phyloP scores from a whole-genome alignment of 495 filamentous ascomycete species.

The Chaetomidium leptoderma region DNA sequence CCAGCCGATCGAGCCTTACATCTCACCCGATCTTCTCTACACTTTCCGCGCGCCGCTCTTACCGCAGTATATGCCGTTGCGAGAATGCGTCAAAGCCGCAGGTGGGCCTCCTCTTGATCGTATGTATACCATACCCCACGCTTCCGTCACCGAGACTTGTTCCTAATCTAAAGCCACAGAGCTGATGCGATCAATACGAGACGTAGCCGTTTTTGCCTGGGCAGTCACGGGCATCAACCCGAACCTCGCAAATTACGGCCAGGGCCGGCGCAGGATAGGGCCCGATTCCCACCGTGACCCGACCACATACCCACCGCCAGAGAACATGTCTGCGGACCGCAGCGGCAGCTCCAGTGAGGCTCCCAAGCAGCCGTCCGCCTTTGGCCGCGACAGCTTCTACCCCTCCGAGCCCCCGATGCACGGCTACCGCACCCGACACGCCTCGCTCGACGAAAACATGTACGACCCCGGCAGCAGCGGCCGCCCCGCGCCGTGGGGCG shows the following conservation, averaged over 20 bases:
- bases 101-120: conserved; percentile 51
- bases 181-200: conserved; percentile 76
- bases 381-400: neutral
- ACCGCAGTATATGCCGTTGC: conserved; percentile 43
- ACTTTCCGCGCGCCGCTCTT: conserved; percentile 41
- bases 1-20: conserved; percentile 50
- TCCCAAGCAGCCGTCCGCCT: neutral
- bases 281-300: conserved; percentile 24
- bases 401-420: neutral
- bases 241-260: conserved; percentile 59
- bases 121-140: conserved; percentile 11
- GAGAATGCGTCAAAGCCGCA: conserved; percentile 41
- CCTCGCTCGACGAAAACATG: conserved; percentile 19
- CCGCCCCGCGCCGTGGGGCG: neutral
- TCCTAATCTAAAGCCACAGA: conserved; percentile 23
- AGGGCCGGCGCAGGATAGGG: conserved; percentile 57
- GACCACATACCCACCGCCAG: conserved; percentile 11
- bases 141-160: neutral
- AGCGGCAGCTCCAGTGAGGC: conserved; percentile 3
- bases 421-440: conserved; percentile 16
- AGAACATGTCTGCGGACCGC: neutral
- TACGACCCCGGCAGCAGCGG: conserved; percentile 3
- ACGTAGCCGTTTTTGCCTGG: conserved; percentile 83
- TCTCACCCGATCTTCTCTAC: conserved; percentile 41
- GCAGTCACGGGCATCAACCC: conserved; percentile 78